Conservation (phyloP, 345 rosid genomes). For the Murraya paniculata region DNA sequence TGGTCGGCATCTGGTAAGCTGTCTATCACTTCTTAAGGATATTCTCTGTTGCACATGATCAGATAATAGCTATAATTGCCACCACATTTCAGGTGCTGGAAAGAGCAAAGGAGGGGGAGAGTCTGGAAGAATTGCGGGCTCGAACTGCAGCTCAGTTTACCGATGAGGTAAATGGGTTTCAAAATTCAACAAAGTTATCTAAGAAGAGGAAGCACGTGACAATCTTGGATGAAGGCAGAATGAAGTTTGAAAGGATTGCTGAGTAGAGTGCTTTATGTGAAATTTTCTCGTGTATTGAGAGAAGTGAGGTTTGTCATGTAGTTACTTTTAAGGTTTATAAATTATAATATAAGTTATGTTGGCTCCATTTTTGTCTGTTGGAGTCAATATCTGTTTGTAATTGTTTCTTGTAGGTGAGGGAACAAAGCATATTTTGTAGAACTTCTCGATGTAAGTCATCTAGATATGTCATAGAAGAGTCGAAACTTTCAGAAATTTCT, state of each 20-base stretch:
- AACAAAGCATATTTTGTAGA: background rate
- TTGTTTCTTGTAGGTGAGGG: background rate
- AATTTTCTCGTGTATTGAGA: background rate
- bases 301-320: background rate
- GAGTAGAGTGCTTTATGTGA: slow-evolving; percentile 23
- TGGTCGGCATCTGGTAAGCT: slow-evolving; percentile 84
- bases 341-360: background rate
- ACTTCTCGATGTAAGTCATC: background rate
- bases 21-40: background rate
- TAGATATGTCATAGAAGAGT: background rate
- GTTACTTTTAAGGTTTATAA: background rate
- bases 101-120: slow-evolving; percentile 91
- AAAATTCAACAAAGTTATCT: slow-evolving; percentile 39
- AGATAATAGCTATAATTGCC: background rate
- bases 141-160: slow-evolving; percentile 78
- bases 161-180: slow-evolving; percentile 44
- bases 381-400: slow-evolving; percentile 12
- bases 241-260: slow-evolving; percentile 51
- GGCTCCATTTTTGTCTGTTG: slow-evolving; percentile 5
- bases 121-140: slow-evolving; percentile 66
- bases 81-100: slow-evolving; percentile 59
- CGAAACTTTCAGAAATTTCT: background rate
- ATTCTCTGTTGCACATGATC: background rate
- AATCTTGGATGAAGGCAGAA: slow-evolving; percentile 49
- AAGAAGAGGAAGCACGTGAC: slow-evolving; percentile 63